Evolutionary conservation across 768 basidiomycete species (phyloP).

Genomic region (Agrocybe pediades): DNA sequence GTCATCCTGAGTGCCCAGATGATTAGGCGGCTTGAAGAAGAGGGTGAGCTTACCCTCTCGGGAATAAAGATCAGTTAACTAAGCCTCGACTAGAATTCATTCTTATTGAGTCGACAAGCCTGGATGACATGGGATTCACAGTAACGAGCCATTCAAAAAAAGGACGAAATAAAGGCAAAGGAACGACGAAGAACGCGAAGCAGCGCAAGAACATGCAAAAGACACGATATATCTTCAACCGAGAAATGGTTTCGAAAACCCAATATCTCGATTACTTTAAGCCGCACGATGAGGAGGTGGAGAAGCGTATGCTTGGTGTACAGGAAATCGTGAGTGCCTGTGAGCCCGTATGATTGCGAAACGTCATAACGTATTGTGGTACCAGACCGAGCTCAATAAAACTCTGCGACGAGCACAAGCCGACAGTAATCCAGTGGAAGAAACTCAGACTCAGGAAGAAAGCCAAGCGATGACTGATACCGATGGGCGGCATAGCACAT

Average conservation of each 20-base stretch:
- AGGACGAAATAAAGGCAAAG: constrained; percentile 40
- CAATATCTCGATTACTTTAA: constrained; percentile 73
- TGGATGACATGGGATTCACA: constrained; percentile 50
- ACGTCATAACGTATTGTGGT: constrained; percentile 5
- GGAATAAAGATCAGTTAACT: neutral
- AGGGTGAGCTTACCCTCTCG: constrained; percentile 45
- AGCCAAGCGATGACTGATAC: constrained; percentile 1
- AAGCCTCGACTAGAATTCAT: constrained; percentile 54
- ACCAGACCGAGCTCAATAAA: constrained; percentile 13
- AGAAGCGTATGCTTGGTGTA: constrained; percentile 63
- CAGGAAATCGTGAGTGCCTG: constrained; percentile 46
- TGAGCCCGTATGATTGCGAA: constrained; percentile 2
- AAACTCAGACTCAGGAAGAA: constrained; percentile 41
- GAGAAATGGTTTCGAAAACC: constrained; percentile 39
- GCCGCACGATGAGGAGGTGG: constrained; percentile 52
- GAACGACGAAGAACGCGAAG: constrained; percentile 41
- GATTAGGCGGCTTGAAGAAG: constrained; percentile 67
- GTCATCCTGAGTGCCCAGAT: constrained; percentile 58
- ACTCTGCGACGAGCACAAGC: neutral
- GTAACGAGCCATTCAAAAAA: constrained; percentile 38
- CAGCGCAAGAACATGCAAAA: constrained; percentile 52
- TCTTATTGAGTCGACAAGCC: constrained; percentile 44
- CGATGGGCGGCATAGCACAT: no score
- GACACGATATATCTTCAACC: constrained; percentile 59
- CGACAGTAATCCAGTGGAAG: constrained; percentile 1